Evolutionary conservation across 2,329 filamentous ascomycete species (phyloP).

Genomic region (Graphiopsis chlorocephala): DNA sequence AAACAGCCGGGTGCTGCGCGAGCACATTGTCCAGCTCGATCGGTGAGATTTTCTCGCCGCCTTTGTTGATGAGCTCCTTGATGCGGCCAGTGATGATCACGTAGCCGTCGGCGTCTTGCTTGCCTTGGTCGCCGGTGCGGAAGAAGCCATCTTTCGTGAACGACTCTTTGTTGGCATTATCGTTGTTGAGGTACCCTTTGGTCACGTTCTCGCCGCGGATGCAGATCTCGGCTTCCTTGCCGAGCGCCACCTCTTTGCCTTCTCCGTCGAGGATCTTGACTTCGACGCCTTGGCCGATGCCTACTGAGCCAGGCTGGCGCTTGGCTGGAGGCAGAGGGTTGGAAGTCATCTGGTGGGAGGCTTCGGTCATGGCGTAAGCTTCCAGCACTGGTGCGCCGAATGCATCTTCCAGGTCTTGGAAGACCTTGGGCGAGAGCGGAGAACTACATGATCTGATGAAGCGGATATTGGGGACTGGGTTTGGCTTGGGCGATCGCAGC

Average conservation of each 20-base stretch:
- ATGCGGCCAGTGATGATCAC: conserved; percentile 85
- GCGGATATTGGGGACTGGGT: conserved; percentile 68
- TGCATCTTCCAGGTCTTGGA: conserved; percentile 72
- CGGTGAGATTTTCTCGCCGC: conserved; percentile 84
- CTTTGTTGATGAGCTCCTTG: conserved; percentile 90
- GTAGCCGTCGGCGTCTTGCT: conserved; percentile 75
- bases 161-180: conserved; percentile 68
- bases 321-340: conserved; percentile 61
- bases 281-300: conserved; percentile 79
- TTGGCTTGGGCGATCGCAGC: conserved; percentile 68
- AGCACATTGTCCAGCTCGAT: conserved; percentile 85
- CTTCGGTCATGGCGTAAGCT: conserved; percentile 92
- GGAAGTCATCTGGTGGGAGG: conserved; percentile 80
- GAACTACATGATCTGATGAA: conserved; percentile 88
- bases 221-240: conserved; percentile 76
- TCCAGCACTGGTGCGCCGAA: conserved; percentile 80
- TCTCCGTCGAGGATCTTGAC: conserved; percentile 71
- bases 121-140: conserved; percentile 83
- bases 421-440: conserved; percentile 75
- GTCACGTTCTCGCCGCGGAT: conserved; percentile 81
- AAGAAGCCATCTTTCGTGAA: conserved; percentile 79
- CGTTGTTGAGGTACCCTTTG: conserved; percentile 80
- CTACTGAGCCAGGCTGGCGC: conserved; percentile 78
- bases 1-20: conserved; percentile 67
- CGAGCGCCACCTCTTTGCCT: conserved; percentile 66